These are phyloP conservation scores for Amaranthus tricolor DNA, from an alignment of 179 eudicot genomes.

Conservation along the genomic window DNA sequence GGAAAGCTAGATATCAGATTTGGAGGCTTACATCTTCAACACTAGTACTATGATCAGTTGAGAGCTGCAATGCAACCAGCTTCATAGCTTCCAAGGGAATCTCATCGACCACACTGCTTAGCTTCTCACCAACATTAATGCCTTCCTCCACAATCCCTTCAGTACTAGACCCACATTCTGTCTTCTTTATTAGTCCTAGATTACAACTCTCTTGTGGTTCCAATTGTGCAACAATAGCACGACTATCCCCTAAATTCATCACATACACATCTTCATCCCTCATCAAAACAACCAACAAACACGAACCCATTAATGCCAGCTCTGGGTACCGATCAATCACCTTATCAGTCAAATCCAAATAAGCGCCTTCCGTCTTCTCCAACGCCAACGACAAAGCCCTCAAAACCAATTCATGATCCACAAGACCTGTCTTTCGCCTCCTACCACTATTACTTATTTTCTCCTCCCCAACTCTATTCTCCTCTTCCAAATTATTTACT, in stretches of 20 bases:
- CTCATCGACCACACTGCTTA: conserved; percentile 33
- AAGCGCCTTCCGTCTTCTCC: conserved; percentile 71
- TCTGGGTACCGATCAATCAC: conserved; percentile 91
- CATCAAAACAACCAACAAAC: conserved; percentile 88
- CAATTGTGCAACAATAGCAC: conserved; percentile 90
- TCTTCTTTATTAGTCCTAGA: conserved; percentile 31
- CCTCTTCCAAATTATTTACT: conserved; percentile 41
- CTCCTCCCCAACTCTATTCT: conserved; percentile 49
- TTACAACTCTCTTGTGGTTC: conserved; percentile 42
- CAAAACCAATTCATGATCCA: conserved; percentile 73
- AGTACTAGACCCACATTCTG: conserved; percentile 33
- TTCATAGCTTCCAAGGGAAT: conserved; percentile 37
- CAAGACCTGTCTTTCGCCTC: conserved; percentile 63
- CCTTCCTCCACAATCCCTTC: conserved; percentile 79
- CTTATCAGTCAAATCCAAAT: conserved; percentile 85
- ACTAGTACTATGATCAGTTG: conserved; percentile 94
- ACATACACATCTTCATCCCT: conserved; percentile 97
- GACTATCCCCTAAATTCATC: conserved; percentile 97
- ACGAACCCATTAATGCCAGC: conserved; percentile 98
- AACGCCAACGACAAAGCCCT: conserved; percentile 78
- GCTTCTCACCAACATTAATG: conserved; percentile 33
- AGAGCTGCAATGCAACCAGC: conserved; percentile 82
- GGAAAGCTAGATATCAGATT: not conserved
- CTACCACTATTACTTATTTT: conserved; percentile 38
- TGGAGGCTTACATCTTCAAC: conserved; percentile 70